phyloP scores from a whole-genome alignment of 2,329 filamentous ascomycete genomes.

The Ciborinia camelliae region DNA sequence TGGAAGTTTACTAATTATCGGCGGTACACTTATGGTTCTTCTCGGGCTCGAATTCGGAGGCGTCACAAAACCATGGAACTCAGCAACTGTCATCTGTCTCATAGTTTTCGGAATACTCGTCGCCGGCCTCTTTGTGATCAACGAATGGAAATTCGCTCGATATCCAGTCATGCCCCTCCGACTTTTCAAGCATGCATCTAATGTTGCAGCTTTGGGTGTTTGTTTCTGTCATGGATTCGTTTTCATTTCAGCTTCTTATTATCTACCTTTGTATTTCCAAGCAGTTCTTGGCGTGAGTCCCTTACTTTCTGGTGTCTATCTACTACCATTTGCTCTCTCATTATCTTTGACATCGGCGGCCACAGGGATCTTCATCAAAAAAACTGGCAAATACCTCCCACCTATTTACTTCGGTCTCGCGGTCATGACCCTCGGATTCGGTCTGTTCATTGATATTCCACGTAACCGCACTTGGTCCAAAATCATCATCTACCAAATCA shows the following conservation, averaged over 20 bases:
- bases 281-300: conserved; percentile 45
- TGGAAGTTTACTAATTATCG: conserved; percentile 59
- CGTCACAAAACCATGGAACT: conserved; percentile 58
- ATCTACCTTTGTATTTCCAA: conserved; percentile 69
- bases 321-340: conserved; percentile 67
- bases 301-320: conserved; percentile 71
- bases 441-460: conserved; percentile 60
- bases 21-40: conserved; percentile 79
- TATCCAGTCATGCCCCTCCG: conserved; percentile 76
- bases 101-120: conserved; percentile 61
- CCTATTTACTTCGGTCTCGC: conserved; percentile 57
- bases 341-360: conserved; percentile 60
- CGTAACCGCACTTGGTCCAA: conserved; percentile 51
- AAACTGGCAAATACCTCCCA: conserved; percentile 63
- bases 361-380: conserved; percentile 56
- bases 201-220: conserved; percentile 60
- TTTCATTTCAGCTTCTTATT: conserved; percentile 31
- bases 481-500: conserved; percentile 58
- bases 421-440: conserved; percentile 62
- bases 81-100: conserved; percentile 39
- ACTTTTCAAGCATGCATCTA: conserved; percentile 65
- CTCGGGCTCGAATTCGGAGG: conserved; percentile 85
- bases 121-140: conserved; percentile 59
- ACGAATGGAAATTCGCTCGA: conserved; percentile 69
- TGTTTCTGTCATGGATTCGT: conserved; percentile 70